These are phyloP conservation scores for Spongispora temasekensis DNA, from an alignment of 1,284 basidiomycete species.

Conservation along the genomic window DNA sequence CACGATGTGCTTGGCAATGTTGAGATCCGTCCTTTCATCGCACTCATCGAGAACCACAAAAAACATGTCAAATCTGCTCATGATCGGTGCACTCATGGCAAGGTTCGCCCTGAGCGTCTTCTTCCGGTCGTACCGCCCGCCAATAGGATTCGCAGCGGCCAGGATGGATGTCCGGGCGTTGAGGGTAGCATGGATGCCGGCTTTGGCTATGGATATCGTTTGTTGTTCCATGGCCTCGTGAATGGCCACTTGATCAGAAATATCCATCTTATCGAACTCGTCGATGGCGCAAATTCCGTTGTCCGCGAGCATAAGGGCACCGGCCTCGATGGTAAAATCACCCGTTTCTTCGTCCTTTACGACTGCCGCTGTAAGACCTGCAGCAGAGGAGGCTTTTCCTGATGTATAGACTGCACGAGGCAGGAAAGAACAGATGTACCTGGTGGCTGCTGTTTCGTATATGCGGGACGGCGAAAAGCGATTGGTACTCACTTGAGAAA, in stretches of 20 bases:
- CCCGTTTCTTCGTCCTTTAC: conserved; percentile 99
- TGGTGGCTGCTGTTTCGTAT: conserved; percentile 34
- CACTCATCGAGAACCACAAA: conserved; percentile 99
- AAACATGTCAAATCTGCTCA: conserved; percentile 99
- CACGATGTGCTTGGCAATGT: conserved; percentile 96
- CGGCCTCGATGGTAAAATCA: conserved; percentile 99
- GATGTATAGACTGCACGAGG: conserved; percentile 99
- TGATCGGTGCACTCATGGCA: conserved; percentile 98
- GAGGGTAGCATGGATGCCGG: conserved; percentile 97
- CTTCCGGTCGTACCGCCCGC: conserved; percentile 96
- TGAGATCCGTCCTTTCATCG: conserved; percentile 89
- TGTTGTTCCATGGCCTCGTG: conserved; percentile 99
- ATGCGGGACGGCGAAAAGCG: not conserved
- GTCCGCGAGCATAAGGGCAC: conserved; percentile 98
- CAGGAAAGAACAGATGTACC: conserved; percentile 98
- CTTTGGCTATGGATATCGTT: conserved; percentile 99
- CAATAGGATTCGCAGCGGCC: conserved; percentile 96
- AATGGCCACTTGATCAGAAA: conserved; percentile 97
- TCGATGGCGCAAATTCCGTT: conserved; percentile 99
- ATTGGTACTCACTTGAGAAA: conserved; percentile 83
- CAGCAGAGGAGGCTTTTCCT: conserved; percentile 97
- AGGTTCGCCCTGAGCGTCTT: conserved; percentile 93
- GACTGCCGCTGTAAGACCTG: conserved; percentile 97
- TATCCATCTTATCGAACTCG: conserved; percentile 99
- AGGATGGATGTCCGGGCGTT: conserved; percentile 98